phyloP scores from a whole-genome alignment of 257 asterid species.

The Solanum chilense region DNA sequence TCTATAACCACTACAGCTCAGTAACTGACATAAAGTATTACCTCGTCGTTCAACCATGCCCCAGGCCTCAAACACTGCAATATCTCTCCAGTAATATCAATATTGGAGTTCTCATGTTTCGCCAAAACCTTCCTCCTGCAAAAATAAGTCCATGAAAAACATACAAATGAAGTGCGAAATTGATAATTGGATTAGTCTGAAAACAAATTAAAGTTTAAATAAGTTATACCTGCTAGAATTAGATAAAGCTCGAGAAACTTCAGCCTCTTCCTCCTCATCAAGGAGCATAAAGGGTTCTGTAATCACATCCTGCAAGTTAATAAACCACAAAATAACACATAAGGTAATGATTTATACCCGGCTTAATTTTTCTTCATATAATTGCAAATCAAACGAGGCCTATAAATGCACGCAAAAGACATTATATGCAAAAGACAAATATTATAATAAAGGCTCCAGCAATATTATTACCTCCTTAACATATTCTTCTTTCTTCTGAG shows the following conservation, averaged over 20 bases:
- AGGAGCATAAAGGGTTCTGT: conserved; percentile 66
- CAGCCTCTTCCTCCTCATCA: conserved; percentile 41
- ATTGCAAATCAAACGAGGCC: neutral
- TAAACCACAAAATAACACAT: neutral
- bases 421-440: neutral
- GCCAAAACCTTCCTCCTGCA: conserved; percentile 55
- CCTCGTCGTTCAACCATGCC: conserved; percentile 97
- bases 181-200: neutral
- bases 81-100: conserved; percentile 65
- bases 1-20: neutral
- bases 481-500: conserved; percentile 27
- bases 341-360: neutral
- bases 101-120: conserved; percentile 52
- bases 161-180: neutral
- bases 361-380: neutral
- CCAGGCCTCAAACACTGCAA: conserved; percentile 67
- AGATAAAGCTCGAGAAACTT: conserved; percentile 34
- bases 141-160: neutral
- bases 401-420: neutral
- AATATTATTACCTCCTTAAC: conserved; percentile 34
- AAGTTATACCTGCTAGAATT: conserved; percentile 31
- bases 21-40: conserved; percentile 4
- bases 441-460: neutral
- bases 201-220: neutral
- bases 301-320: conserved; percentile 35